Evolutionary conservation across 1,284 basidiomycete genomes (phyloP).

Genomic region (Trametes pubescens): DNA sequence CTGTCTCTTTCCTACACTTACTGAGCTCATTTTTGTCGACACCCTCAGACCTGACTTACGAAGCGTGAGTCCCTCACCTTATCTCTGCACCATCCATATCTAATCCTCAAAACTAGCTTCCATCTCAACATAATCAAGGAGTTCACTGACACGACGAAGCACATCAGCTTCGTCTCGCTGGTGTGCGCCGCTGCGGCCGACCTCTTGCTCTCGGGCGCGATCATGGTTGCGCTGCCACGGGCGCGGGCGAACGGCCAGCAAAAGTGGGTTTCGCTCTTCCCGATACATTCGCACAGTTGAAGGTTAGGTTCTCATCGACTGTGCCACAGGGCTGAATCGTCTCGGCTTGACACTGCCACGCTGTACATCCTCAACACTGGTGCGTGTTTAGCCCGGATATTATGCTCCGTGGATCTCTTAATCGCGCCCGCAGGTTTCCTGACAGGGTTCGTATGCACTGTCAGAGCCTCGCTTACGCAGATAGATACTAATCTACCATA

Average conservation of each 20-base stretch:
- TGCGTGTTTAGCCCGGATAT: neutral
- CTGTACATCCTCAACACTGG: constrained; percentile 15
- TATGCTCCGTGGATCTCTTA: neutral
- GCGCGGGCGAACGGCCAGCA: neutral
- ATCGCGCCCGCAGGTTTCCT: neutral
- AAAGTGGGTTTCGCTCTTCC: neutral
- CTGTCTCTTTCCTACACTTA: neutral
- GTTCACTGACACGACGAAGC: neutral
- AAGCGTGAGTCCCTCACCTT: neutral
- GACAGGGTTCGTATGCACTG: constrained; percentile 14
- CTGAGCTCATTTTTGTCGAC: neutral
- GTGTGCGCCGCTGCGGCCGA: neutral
- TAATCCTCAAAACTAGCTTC: neutral
- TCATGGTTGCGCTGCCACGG: constrained; percentile 1
- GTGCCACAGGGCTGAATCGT: no score
- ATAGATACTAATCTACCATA: neutral
- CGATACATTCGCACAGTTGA: no score
- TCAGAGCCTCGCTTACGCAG: no score
- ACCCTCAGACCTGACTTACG: neutral
- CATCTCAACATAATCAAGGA: neutral
- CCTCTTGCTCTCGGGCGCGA: constrained; percentile 5
- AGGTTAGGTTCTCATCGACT: no score
- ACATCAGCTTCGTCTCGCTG: neutral
- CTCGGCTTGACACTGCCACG: neutral
- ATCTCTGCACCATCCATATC: neutral